phyloP scores from a whole-genome alignment of 2,329 filamentous ascomycete species.

The Clonostachys solani region DNA sequence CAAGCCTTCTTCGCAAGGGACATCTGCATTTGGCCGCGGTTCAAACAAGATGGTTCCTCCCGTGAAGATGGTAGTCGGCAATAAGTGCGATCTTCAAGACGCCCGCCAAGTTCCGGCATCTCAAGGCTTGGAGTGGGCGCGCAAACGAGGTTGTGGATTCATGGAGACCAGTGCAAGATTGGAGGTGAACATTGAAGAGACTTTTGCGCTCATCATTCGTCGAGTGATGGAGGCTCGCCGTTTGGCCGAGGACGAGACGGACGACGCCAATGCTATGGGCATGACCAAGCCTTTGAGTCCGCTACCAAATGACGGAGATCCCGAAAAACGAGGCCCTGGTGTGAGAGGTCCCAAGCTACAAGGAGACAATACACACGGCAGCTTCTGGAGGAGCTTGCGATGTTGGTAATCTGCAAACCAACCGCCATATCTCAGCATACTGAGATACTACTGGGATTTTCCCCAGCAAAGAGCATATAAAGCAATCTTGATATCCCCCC shows the following conservation, averaged over 20 bases:
- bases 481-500: too few relatives aligned
- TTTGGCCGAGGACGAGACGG: slow-evolving; percentile 40
- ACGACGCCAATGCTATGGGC: slow-evolving; percentile 42
- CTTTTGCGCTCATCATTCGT: slow-evolving; percentile 67
- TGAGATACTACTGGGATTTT: too few relatives aligned
- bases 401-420: slow-evolving; percentile 40
- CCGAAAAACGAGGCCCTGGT: slow-evolving; percentile 41
- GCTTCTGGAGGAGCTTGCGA: slow-evolving; percentile 52
- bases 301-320: slow-evolving; percentile 29
- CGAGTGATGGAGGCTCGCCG: slow-evolving; percentile 55
- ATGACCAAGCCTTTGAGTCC: slow-evolving; percentile 56
- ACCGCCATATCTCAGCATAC: too few relatives aligned
- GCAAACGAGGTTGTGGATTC: slow-evolving; percentile 70
- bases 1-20: slow-evolving; percentile 9
- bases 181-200: slow-evolving; percentile 87
- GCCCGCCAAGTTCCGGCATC: slow-evolving; percentile 65
- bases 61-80: slow-evolving; percentile 79
- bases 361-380: slow-evolving; percentile 34
- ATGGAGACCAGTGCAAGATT: slow-evolving; percentile 85
- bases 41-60: slow-evolving; percentile 55
- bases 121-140: slow-evolving; percentile 73
- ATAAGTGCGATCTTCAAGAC: slow-evolving; percentile 79
- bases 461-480: too few relatives aligned
- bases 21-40: neutral
- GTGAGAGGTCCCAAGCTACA: slow-evolving; percentile 36